Evolutionary conservation across 345 rosid species (phyloP).

Genomic region (Eucalyptus cloeziana): DNA sequence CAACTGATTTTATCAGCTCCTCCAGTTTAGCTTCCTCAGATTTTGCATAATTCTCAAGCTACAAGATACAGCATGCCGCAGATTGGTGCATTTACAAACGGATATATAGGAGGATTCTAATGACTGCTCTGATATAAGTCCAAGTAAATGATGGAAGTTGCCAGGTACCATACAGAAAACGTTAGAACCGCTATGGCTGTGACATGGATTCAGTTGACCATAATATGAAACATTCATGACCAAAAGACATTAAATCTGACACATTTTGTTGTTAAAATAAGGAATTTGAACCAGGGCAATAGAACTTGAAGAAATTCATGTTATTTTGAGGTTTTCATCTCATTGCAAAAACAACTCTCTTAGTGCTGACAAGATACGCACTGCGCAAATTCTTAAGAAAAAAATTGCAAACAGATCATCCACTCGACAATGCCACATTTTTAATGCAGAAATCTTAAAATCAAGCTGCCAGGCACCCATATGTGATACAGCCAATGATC

Average conservation of each 20-base stretch:
- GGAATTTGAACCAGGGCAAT: neutral
- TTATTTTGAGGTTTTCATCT: neutral
- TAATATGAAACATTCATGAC: neutral
- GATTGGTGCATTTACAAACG: neutral
- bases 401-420: neutral
- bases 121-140: neutral
- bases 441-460: neutral
- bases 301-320: neutral
- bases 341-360: neutral
- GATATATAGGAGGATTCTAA: neutral
- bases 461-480: neutral
- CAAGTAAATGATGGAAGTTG: neutral
- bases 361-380: neutral
- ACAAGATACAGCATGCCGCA: neutral
- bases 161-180: neutral
- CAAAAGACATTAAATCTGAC: neutral
- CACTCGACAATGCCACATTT: neutral
- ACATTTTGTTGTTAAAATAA: neutral
- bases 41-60: conserved; percentile 94
- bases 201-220: neutral
- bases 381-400: neutral
- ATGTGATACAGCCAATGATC: neutral
- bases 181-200: neutral
- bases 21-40: conserved; percentile 97
- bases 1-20: conserved; percentile 83